These are phyloP conservation scores for Angophora floribunda DNA, from an alignment of 345 rosid species.

Conservation along the genomic window DNA sequence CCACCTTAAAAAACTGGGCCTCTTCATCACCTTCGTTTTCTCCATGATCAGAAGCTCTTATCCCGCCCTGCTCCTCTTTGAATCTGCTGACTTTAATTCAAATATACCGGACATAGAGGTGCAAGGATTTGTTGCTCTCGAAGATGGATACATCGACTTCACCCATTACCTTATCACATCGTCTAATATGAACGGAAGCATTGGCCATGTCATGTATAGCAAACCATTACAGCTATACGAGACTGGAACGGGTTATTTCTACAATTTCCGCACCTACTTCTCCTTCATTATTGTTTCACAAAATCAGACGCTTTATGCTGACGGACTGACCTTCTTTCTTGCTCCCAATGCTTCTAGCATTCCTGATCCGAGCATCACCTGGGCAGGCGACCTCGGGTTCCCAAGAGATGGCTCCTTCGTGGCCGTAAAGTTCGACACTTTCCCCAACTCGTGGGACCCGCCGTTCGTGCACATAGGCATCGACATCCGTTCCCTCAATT, in stretches of 20 bases:
- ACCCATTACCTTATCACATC: neutral
- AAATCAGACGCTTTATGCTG: neutral
- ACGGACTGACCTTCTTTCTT: neutral
- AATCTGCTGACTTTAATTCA: neutral
- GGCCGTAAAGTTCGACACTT: constrained; percentile 8
- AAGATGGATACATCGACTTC: neutral
- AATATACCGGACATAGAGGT: neutral
- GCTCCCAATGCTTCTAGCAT: neutral
- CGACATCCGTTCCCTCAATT: neutral
- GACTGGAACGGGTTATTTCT: neutral
- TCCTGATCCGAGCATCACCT: no score
- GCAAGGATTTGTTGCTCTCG: neutral
- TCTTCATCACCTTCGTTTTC: neutral
- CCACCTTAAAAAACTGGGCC: neutral
- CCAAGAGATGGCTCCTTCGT: neutral
- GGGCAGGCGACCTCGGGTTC: rapidly evolving
- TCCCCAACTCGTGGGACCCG: neutral
- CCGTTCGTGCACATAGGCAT: neutral
- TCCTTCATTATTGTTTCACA: neutral
- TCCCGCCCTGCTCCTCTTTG: neutral
- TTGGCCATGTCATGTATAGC: neutral
- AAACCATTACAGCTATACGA: neutral
- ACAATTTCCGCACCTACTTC: constrained; percentile 1
- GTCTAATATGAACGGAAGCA: no score
- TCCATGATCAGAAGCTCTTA: neutral